Evolutionary conservation across 2,329 filamentous ascomycete species (phyloP).

Genomic region (Stemphylium vesicarium): DNA sequence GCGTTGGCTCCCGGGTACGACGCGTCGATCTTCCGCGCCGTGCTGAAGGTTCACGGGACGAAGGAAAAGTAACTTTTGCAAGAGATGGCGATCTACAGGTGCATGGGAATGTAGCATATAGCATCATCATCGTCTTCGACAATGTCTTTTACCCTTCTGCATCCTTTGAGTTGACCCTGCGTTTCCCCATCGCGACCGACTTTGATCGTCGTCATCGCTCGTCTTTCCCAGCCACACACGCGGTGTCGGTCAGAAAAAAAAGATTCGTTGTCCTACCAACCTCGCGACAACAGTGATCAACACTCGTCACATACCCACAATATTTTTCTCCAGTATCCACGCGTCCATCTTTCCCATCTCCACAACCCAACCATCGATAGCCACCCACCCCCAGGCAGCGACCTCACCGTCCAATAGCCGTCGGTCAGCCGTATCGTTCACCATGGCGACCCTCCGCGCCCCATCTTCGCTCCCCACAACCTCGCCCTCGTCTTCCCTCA

Average conservation of each 20-base stretch:
- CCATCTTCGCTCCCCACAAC: slow-evolving; percentile 33
- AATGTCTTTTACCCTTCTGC: neutral
- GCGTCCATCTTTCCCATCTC: slow-evolving; percentile 6
- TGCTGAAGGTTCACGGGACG: too few species aligned
- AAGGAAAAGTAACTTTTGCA: neutral
- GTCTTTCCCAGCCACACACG: neutral
- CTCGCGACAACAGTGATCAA: slow-evolving; percentile 1
- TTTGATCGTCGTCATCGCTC: neutral
- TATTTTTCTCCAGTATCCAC: slow-evolving; percentile 11
- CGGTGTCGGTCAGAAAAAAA: slow-evolving; percentile 1
- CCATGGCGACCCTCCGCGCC: slow-evolving; percentile 34
- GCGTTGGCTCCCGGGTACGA: slow-evolving; percentile 1
- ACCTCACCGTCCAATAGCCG: neutral
- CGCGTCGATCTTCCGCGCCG: slow-evolving; percentile 13
- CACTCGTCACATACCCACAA: slow-evolving; percentile 9
- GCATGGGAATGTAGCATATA: neutral
- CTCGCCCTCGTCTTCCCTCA: slow-evolving; percentile 20
- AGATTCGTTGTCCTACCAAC: slow-evolving; percentile 7
- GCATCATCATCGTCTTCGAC: neutral
- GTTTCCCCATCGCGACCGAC: too few species aligned
- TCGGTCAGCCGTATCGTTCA: neutral
- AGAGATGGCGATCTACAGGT: slow-evolving; percentile 1
- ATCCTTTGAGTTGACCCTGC: neutral
- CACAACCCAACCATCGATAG: slow-evolving; percentile 1
- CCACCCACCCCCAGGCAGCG: neutral